phyloP scores from a whole-genome alignment of 148 eudicot species.

The Gaultheria prostrata region DNA sequence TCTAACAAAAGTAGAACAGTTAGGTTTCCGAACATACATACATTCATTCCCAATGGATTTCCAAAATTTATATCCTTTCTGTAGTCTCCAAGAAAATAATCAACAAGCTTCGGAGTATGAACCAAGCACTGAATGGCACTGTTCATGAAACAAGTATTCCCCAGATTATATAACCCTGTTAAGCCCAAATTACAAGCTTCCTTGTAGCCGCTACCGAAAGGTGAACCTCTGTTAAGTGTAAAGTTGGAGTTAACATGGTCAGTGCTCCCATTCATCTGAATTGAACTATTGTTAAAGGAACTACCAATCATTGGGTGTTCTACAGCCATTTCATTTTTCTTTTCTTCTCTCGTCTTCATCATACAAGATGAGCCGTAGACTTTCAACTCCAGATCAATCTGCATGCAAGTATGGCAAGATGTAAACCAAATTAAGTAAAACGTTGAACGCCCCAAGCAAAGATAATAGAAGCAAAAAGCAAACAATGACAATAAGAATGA shows the following conservation, averaged over 20 bases:
- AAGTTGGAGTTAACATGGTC: slow-evolving; percentile 29
- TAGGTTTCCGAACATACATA: slow-evolving; percentile 32
- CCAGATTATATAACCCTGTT: slow-evolving; percentile 78
- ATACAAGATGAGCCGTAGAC: slow-evolving; percentile 43
- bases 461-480: background rate
- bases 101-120: slow-evolving; percentile 78
- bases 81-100: slow-evolving; percentile 82
- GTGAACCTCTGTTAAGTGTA: slow-evolving; percentile 16
- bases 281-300: slow-evolving; percentile 25
- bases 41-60: slow-evolving; percentile 78
- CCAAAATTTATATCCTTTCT: slow-evolving; percentile 65
- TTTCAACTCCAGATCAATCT: slow-evolving; percentile 65
- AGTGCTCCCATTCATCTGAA: slow-evolving; percentile 46
- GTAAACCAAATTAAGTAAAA: background rate
- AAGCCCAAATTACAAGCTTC: slow-evolving; percentile 56
- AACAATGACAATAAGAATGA: background rate
- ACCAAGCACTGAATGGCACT: slow-evolving; percentile 90
- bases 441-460: background rate
- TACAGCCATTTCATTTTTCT: slow-evolving; percentile 19
- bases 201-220: slow-evolving; percentile 24
- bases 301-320: slow-evolving; percentile 27
- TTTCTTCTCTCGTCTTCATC: slow-evolving; percentile 22
- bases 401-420: slow-evolving; percentile 12
- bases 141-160: slow-evolving; percentile 93
- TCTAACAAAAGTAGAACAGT: background rate